Conservation (phyloP, 73 alveolate species). For the Uronychia binucleata region DNA sequence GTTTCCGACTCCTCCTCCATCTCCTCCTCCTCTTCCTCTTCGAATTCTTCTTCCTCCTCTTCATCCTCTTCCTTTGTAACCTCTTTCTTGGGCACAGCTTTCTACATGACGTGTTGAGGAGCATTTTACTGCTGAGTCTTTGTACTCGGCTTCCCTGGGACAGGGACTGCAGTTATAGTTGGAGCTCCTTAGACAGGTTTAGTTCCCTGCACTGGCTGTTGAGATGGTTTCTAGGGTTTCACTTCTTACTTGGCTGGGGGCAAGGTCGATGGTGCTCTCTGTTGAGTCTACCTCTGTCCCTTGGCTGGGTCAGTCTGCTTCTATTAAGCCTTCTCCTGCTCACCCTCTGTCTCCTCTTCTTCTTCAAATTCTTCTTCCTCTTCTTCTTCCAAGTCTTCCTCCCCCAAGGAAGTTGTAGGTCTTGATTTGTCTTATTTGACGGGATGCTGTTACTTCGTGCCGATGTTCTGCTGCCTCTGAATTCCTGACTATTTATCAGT, state of each 20-base stretch:
- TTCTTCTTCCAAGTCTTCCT: neutral
- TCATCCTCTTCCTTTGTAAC: neutral
- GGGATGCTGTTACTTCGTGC: neutral
- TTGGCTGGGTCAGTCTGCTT: neutral
- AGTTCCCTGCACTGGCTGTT: too few relatives aligned
- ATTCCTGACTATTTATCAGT: neutral
- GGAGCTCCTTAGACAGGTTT: too few relatives aligned
- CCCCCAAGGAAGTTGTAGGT: neutral
- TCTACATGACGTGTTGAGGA: too few relatives aligned
- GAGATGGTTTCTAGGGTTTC: too few relatives aligned
- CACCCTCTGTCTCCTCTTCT: neutral
- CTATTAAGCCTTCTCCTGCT: neutral
- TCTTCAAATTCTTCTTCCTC: neutral
- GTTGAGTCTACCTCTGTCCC: neutral
- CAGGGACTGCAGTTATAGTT: too few relatives aligned
- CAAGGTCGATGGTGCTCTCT: too few relatives aligned
- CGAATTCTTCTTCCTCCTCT: neutral
- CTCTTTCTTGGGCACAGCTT: too few relatives aligned
- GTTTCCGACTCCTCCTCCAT: neutral
- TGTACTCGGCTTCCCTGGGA: too few relatives aligned
- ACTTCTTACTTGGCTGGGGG: too few relatives aligned
- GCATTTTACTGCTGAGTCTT: too few relatives aligned
- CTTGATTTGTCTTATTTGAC: neutral
- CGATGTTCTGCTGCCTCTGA: neutral
- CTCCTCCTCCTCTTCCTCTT: neutral